Evolutionary conservation across 306 rosid species (phyloP).

Genomic region (Cucumis cinereus): DNA sequence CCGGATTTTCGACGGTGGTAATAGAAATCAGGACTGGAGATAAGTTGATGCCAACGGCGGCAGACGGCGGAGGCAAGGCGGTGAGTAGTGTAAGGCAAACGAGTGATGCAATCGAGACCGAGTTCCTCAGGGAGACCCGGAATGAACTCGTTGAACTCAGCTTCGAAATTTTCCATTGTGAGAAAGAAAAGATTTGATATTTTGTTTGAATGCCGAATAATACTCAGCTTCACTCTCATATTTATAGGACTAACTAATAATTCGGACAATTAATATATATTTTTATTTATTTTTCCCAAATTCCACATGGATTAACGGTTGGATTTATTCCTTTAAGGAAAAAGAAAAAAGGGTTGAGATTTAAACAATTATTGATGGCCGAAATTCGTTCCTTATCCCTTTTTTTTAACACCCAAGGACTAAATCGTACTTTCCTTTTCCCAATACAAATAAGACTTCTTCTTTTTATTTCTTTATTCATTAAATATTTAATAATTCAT

Average conservation of each 20-base stretch:
- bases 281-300: background rate
- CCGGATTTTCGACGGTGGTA: constrained; percentile 26
- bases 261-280: background rate
- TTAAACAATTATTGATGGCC: background rate
- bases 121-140: constrained; percentile 40
- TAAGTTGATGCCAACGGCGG: constrained; percentile 29
- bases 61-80: constrained; percentile 33
- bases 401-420: background rate
- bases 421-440: background rate
- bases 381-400: background rate
- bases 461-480: too few relatives aligned
- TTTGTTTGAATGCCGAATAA: too few relatives aligned
- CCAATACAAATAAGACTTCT: too few relatives aligned
- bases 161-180: too few relatives aligned
- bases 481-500: too few relatives aligned
- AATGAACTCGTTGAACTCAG: background rate
- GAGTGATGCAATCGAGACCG: constrained; percentile 33
- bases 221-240: background rate
- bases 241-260: background rate
- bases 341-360: background rate
- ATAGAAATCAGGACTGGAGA: constrained; percentile 27
- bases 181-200: too few relatives aligned
- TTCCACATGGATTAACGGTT: background rate
- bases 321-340: background rate
- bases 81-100: constrained; percentile 31